Conservation (phyloP, 768 basidiomycete genomes). For the Agaricus subrufescens region DNA sequence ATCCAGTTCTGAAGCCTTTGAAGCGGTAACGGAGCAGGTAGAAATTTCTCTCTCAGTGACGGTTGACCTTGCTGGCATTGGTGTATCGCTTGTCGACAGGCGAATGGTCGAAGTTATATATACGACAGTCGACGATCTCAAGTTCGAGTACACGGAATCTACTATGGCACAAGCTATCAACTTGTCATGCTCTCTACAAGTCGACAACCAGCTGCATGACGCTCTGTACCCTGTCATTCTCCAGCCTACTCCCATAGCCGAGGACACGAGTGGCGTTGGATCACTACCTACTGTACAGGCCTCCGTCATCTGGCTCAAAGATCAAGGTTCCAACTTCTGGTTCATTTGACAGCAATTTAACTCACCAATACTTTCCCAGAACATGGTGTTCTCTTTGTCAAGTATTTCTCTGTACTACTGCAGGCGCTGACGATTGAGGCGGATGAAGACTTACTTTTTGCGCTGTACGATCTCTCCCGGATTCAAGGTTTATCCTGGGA, state of each 20-base stretch:
- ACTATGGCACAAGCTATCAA: slow-evolving; percentile 74
- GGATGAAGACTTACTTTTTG: slow-evolving; percentile 96
- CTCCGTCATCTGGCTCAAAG: slow-evolving; percentile 87
- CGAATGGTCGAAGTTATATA: slow-evolving; percentile 88
- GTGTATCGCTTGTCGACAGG: slow-evolving; percentile 87
- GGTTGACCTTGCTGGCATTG: slow-evolving; percentile 85
- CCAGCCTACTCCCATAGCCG: slow-evolving; percentile 86
- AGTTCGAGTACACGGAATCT: slow-evolving; percentile 82
- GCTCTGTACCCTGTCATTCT: slow-evolving; percentile 92
- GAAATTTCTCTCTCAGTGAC: slow-evolving; percentile 59
- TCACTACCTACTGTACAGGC: slow-evolving; percentile 87
- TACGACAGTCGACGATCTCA: slow-evolving; percentile 69
- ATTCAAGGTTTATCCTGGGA: slow-evolving; percentile 93
- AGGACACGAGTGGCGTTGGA: slow-evolving; percentile 68
- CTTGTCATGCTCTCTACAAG: slow-evolving; percentile 82
- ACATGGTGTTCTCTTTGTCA: slow-evolving; percentile 98
- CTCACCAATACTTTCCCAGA: slow-evolving; percentile 38
- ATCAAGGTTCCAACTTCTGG: slow-evolving; percentile 57
- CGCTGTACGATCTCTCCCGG: slow-evolving; percentile 87
- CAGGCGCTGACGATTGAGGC: slow-evolving; percentile 93
- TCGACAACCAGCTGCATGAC: slow-evolving; percentile 98
- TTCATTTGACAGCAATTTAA: neutral
- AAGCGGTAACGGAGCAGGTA: slow-evolving; percentile 76
- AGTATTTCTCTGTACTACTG: slow-evolving; percentile 91
- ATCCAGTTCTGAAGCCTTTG: slow-evolving; percentile 74